phyloP scores from a whole-genome alignment of 1,284 basidiomycete species.

The Austroboletus rostrupii region DNA sequence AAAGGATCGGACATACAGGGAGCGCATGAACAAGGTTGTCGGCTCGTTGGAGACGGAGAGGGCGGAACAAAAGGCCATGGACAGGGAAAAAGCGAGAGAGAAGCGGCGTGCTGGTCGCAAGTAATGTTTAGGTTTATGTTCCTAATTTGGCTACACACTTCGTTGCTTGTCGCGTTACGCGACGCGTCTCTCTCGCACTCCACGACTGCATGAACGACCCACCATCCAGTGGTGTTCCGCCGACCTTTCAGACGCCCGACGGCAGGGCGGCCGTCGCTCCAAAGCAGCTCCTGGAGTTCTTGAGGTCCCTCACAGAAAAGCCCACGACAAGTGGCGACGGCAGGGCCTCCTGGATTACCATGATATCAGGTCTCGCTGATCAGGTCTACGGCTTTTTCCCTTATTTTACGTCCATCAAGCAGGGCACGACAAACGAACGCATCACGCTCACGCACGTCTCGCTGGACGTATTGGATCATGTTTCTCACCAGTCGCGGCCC shows the following conservation, averaged over 20 bases:
- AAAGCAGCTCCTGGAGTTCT: slow-evolving; percentile 42
- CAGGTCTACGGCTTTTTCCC: slow-evolving; percentile 49
- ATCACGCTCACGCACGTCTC: slow-evolving; percentile 50
- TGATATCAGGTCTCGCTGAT: slow-evolving; percentile 49
- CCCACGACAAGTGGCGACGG: slow-evolving; percentile 31
- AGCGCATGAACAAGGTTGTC: slow-evolving; percentile 80
- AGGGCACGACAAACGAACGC: slow-evolving; percentile 59
- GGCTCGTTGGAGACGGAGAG: slow-evolving; percentile 85
- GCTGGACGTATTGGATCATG: slow-evolving; percentile 49
- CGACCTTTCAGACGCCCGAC: slow-evolving; percentile 38
- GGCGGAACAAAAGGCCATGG: slow-evolving; percentile 92
- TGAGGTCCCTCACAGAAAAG: slow-evolving; percentile 39
- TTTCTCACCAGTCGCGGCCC: slow-evolving; percentile 45
- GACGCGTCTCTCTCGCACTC: slow-evolving; percentile 11
- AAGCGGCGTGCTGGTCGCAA: slow-evolving; percentile 74
- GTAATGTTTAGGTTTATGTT: slow-evolving; percentile 26
- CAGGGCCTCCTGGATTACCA: slow-evolving; percentile 36
- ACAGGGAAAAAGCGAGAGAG: slow-evolving; percentile 74
- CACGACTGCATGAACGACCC: slow-evolving; percentile 18
- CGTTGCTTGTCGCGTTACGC: background rate
- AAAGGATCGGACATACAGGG: slow-evolving; percentile 77
- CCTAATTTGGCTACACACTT: slow-evolving; percentile 11
- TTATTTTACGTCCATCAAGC: slow-evolving; percentile 36
- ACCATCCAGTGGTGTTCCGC: slow-evolving; percentile 30
- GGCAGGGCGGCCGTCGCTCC: slow-evolving; percentile 36